Evolutionary conservation across 2,329 filamentous ascomycete species (phyloP).

Genomic region (Grosmannia penicillata): DNA sequence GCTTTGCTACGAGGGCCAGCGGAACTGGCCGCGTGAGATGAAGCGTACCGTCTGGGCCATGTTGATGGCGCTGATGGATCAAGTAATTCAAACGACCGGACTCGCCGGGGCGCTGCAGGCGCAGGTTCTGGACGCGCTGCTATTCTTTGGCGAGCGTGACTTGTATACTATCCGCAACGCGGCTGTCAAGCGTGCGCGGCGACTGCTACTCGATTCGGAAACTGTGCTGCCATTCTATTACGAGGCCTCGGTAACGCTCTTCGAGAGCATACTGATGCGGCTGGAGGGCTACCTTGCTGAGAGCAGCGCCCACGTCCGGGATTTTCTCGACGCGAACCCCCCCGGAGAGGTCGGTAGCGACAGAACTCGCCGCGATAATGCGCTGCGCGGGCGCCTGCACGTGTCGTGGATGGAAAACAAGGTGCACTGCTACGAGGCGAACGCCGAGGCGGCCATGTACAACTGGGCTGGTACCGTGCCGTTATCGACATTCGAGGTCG

Average conservation of each 20-base stretch:
- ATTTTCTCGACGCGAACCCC: constrained; percentile 11
- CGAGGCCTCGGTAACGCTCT: constrained; percentile 16
- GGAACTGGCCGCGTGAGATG: constrained; percentile 13
- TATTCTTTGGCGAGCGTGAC: constrained; percentile 19
- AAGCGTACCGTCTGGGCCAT: constrained; percentile 14
- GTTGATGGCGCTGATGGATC: constrained; percentile 10
- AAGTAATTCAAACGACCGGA: background rate
- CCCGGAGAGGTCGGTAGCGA: background rate
- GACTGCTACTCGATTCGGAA: constrained; percentile 9
- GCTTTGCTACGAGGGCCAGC: constrained; percentile 18
- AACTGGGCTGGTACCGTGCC: constrained; percentile 16
- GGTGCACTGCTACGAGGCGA: constrained; percentile 17
- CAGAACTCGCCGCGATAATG: constrained; percentile 15
- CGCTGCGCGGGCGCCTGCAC: constrained; percentile 17
- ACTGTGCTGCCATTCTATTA: constrained; percentile 18
- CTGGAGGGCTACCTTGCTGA: constrained; percentile 14
- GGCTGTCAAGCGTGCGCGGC: constrained; percentile 14
- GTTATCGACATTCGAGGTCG: constrained; percentile 17
- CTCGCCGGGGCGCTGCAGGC: constrained; percentile 8
- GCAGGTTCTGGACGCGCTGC: constrained; percentile 14
- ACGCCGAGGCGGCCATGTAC: constrained; percentile 17
- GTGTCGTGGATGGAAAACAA: constrained; percentile 21
- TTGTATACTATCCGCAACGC: constrained; percentile 12
- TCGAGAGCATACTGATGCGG: constrained; percentile 18
- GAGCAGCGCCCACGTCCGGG: constrained; percentile 13